Base-by-base conservation (phyloP, 352 stramenopile genomes). In the Phytophthora tubulina region DNA sequence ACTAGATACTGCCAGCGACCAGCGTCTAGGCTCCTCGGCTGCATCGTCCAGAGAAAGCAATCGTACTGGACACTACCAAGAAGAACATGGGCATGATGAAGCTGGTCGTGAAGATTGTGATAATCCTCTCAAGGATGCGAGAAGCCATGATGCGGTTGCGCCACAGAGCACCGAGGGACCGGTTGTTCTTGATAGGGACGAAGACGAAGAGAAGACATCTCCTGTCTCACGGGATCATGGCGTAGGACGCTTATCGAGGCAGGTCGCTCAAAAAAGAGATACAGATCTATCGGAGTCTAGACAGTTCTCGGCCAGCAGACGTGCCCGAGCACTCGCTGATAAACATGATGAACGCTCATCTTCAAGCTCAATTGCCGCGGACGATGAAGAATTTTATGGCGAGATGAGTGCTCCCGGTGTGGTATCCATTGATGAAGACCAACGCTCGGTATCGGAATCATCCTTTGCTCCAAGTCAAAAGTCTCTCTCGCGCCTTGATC, bases 401-500 rank as follows among this genome's bases (percentile, higher is more conserved):
- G 33, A 59, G 1, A 38, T 6, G 8, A 44, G 8, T 4, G 13
- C 9, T 66, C 6, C 13, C 21, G 41, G n/a, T 13, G 27, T 15
- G 4, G 17, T 44, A 21, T 17, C 32, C 14, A 38, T 35, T 46
- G 41, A 60, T 41, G 53, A 78, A 53, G 55, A 62, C 36, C 33
- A 60, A 33, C 31, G n/a, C 7, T 65, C 60, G 7, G 33, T 56
- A 33, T 78, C 64, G 0, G 63, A 61, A 49, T 73, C 53, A 52
- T 77, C 59, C 8, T 67, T 68, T 39, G 51, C 53, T 65, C 41
- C 50, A 21, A 75, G 73, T 63, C 63, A 78, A 38, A 65, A 63
- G 48, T 72, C 52, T 35, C 46, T 77, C 8, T 67, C 65, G 30
- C 57, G 38, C 15, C 58, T 68, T 54, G 32, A 63, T 66, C 35